phyloP scores from a whole-genome alignment of 495 filamentous ascomycete genomes.

The Friedmanniomyces endolithicus region DNA sequence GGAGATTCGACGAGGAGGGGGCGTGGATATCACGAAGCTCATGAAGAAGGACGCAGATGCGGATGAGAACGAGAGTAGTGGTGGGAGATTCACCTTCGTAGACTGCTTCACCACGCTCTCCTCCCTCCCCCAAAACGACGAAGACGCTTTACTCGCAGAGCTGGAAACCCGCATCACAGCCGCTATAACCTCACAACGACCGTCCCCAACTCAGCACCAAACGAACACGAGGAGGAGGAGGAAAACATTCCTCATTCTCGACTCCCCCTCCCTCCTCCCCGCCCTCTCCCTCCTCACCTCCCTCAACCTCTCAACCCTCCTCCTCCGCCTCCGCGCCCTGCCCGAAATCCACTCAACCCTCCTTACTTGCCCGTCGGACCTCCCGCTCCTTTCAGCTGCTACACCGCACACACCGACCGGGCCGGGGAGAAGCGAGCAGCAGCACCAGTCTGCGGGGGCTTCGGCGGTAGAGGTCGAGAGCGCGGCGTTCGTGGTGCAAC shows the following conservation, averaged over 20 bases:
- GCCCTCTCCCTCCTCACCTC: conserved; percentile 9
- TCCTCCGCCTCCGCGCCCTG: conserved; percentile 1
- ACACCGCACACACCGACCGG: background rate
- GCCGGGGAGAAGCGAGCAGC: background rate
- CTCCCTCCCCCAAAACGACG: background rate
- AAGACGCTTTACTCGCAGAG: background rate
- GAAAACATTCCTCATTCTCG: conserved; percentile 34
- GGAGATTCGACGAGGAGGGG: conserved; percentile 28
- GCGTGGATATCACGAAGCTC: conserved; percentile 58
- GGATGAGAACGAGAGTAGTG: too few relatives aligned
- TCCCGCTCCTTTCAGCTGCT: conserved; percentile 39
- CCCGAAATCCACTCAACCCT: conserved; percentile 40
- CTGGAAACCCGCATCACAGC: background rate
- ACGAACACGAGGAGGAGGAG: too few relatives aligned
- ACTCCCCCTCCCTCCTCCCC: conserved; percentile 41
- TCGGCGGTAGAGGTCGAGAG: conserved; percentile 50
- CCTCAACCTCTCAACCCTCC: background rate
- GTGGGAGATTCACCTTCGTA: conserved; percentile 49
- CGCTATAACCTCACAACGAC: background rate
- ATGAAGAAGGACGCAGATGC: conserved; percentile 37
- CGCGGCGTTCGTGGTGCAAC: conserved; percentile 14
- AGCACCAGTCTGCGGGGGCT: conserved; percentile 27
- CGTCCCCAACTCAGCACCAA: too few relatives aligned
- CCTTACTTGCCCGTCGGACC: conserved; percentile 48
- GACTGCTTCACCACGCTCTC: conserved; percentile 48